Evolutionary conservation across 148 eudicot genomes (phyloP).

Genomic region (Pouteria glomerata): DNA sequence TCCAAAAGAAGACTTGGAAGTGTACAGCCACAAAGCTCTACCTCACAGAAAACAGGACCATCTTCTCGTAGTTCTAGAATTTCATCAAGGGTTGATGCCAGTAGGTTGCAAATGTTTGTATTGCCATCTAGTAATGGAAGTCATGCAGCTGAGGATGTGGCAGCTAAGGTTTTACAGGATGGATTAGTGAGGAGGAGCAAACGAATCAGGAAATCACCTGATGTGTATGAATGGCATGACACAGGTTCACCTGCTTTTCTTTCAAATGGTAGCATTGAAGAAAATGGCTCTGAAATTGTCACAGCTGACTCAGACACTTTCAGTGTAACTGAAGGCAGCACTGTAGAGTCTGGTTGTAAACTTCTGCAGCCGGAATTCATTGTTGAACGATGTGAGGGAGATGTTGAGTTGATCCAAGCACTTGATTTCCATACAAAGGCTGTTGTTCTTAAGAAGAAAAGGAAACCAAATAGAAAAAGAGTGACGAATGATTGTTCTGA

Average conservation of each 20-base stretch:
- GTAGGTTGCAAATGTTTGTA: constrained; percentile 29
- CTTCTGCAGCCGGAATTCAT: constrained; percentile 34
- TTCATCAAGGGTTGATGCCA: constrained; percentile 40
- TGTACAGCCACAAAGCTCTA: constrained; percentile 34
- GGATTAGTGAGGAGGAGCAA: constrained; percentile 53
- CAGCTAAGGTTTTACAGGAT: constrained; percentile 41
- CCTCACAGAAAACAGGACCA: constrained; percentile 23
- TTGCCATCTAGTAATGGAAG: constrained; percentile 27
- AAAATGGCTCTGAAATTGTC: constrained; percentile 57
- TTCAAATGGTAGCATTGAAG: constrained; percentile 56
- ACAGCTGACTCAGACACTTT: constrained; percentile 54
- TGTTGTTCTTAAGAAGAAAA: constrained; percentile 61
- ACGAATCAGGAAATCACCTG: constrained; percentile 56
- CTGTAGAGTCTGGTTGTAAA: constrained; percentile 49
- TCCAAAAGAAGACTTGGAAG: constrained; percentile 42
- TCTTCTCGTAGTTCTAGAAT: constrained; percentile 54
- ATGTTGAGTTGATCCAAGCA: constrained; percentile 44
- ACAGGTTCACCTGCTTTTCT: constrained; percentile 40
- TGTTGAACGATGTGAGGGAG: constrained; percentile 36
- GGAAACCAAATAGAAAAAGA: constrained; percentile 77
- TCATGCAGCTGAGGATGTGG: constrained; percentile 27
- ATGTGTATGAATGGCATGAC: constrained; percentile 30
- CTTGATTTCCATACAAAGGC: constrained; percentile 55
- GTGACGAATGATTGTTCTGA: constrained; percentile 34
- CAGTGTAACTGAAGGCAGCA: constrained; percentile 54